Conservation (phyloP, 176 grass and related monocot species). For the Lolium perenne region DNA sequence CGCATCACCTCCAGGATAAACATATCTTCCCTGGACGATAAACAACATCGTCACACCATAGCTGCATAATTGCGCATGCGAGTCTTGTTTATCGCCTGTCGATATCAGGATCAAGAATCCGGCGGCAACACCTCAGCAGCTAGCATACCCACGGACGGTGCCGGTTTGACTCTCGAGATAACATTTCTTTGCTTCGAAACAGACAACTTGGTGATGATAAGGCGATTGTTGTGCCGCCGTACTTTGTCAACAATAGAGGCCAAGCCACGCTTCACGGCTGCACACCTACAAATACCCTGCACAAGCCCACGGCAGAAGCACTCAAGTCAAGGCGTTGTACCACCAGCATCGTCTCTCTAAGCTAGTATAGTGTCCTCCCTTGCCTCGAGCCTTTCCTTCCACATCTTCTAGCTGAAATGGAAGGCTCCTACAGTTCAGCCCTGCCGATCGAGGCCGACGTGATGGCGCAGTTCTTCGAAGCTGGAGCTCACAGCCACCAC, state of each 20-base stretch:
- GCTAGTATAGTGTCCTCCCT: constrained; percentile 9
- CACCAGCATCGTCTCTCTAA: constrained; percentile 30
- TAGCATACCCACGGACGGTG: constrained; percentile 33
- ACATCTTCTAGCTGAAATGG: constrained; percentile 45
- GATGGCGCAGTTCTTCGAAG: constrained; percentile 67
- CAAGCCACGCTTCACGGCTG: constrained; percentile 27
- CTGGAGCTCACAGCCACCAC: constrained; percentile 45
- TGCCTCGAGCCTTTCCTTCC: constrained; percentile 1
- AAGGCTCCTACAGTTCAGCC: constrained; percentile 45
- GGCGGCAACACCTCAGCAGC: constrained; percentile 43
- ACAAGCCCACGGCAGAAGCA: constrained; percentile 37
- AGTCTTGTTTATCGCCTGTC: constrained; percentile 50
- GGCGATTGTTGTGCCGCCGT: constrained; percentile 23
- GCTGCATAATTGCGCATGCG: constrained; percentile 53
- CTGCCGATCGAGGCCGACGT: constrained; percentile 45
- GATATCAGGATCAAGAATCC: constrained; percentile 56
- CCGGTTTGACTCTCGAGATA: constrained; percentile 47
- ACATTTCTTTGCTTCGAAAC: constrained; percentile 19
- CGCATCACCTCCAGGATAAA: constrained; percentile 34
- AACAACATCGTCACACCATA: constrained; percentile 40
- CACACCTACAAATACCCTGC: constrained; percentile 59
- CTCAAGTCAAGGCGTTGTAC: constrained; percentile 30
- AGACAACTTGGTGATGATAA: constrained; percentile 50
- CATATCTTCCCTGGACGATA: constrained; percentile 41
- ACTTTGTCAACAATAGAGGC: constrained; percentile 51